Evolutionary conservation across 148 eudicot species (phyloP).

Genomic region (Chenopodium berlandieri): DNA sequence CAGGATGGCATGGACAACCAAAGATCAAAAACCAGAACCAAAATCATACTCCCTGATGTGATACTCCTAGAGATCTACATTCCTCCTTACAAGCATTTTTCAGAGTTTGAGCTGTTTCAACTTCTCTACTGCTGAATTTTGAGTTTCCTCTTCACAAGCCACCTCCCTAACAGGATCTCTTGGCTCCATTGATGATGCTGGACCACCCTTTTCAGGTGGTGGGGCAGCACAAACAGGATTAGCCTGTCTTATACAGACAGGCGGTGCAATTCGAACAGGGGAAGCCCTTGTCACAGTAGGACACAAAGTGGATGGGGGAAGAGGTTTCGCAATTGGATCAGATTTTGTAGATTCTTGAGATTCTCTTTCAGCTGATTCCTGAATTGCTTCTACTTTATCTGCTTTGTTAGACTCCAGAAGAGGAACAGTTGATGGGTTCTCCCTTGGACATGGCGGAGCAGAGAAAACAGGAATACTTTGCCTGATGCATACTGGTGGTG

Average conservation of each 20-base stretch:
- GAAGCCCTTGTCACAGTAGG: conserved; percentile 34
- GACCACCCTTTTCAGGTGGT: conserved; percentile 33
- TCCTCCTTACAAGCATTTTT: conserved; percentile 28
- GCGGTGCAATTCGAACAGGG: conserved; percentile 42
- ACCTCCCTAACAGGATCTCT: conserved; percentile 18
- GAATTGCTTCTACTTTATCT: conserved; percentile 15
- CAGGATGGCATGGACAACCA: conserved; percentile 23
- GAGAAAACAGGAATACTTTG: conserved; percentile 35
- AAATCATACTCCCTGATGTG: conserved; percentile 31
- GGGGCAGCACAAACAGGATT: conserved; percentile 47
- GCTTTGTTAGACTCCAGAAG: conserved; percentile 11
- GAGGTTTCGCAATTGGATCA: conserved; percentile 1
- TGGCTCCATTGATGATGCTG: conserved; percentile 12
- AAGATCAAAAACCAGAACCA: conserved; percentile 30
- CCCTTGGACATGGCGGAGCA: conserved; percentile 22
- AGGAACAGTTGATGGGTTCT: neutral
- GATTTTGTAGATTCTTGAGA: conserved; percentile 14
- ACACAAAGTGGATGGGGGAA: conserved; percentile 9
- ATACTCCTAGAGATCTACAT: conserved; percentile 32
- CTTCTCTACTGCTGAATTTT: conserved; percentile 39
- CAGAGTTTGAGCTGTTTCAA: conserved; percentile 61
- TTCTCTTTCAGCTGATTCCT: conserved; percentile 10
- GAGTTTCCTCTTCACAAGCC: conserved; percentile 8
- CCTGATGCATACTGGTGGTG: conserved; percentile 37
- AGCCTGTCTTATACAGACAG: conserved; percentile 56